phyloP scores from a whole-genome alignment of 169 alveolate species.

The Plasmodium vivax region DNA sequence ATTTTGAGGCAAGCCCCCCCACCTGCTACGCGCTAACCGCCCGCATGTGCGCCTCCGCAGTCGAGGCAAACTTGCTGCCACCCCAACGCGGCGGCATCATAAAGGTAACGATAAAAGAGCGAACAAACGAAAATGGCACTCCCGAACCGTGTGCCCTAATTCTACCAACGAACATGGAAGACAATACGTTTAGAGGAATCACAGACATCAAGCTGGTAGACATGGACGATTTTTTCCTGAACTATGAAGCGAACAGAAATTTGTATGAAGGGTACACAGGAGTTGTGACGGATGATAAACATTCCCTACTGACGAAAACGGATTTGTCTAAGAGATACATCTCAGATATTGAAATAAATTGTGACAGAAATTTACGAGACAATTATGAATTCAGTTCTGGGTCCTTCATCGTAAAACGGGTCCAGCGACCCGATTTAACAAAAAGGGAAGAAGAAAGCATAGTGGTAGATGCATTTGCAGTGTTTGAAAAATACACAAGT shows the following conservation, averaged over 20 bases:
- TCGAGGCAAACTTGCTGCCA: slow-evolving; percentile 19
- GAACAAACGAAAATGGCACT: slow-evolving; percentile 22
- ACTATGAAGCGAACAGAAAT: slow-evolving; percentile 34
- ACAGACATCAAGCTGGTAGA: slow-evolving; percentile 70
- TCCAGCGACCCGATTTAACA: slow-evolving; percentile 21
- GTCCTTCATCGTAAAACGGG: slow-evolving; percentile 42
- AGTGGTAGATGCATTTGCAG: slow-evolving; percentile 52
- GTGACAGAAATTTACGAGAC: slow-evolving; percentile 32
- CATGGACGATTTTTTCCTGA: slow-evolving; percentile 65
- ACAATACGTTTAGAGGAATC: slow-evolving; percentile 51
- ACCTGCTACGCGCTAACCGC: slow-evolving; percentile 24
- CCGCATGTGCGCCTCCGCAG: slow-evolving; percentile 55
- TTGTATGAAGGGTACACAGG: slow-evolving; percentile 68
- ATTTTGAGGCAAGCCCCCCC: not conserved
- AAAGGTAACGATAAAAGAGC: slow-evolving; percentile 14
- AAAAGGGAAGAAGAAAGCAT: slow-evolving; percentile 9
- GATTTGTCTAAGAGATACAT: slow-evolving; percentile 49
- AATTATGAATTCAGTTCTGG: slow-evolving; percentile 68
- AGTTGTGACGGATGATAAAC: slow-evolving; percentile 71
- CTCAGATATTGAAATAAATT: slow-evolving; percentile 63
- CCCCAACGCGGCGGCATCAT: slow-evolving; percentile 27
- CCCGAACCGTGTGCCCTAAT: slow-evolving; percentile 37
- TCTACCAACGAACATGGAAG: slow-evolving; percentile 31
- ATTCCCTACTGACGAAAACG: slow-evolving; percentile 45
- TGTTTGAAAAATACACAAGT: slow-evolving; percentile 48